A percentile compares a stretch with the other conserved stretches of the same genome.
phyloP scores from a whole-genome alignment of 768 basidiomycete species.

The Sarcodon aspratus region DNA sequence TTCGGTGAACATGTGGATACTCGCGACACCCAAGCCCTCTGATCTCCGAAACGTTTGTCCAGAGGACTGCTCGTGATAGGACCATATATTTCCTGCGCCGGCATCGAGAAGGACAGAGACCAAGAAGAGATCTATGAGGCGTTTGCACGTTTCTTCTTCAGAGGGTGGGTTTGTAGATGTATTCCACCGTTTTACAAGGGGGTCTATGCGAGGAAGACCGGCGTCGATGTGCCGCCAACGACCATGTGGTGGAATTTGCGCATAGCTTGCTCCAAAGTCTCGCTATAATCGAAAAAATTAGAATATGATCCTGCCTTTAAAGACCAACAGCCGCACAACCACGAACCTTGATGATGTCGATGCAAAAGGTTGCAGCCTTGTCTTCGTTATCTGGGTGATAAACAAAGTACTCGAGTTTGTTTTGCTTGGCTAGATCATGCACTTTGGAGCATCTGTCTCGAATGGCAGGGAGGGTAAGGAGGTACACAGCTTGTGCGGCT shows the following conservation, averaged over 20 bases:
- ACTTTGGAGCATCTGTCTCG: conserved; percentile 76
- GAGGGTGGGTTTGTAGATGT: conserved; percentile 28
- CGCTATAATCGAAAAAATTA: conserved; percentile 35
- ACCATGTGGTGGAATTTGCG: conserved; percentile 70
- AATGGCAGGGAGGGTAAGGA: conserved; percentile 83
- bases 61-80: conserved; percentile 50
- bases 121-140: conserved; percentile 77
- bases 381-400: conserved; percentile 71
- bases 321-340: background rate
- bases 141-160: conserved; percentile 48
- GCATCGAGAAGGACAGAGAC: conserved; percentile 93
- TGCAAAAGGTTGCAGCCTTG: conserved; percentile 63
- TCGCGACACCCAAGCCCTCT: conserved; percentile 84
- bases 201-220: conserved; percentile 49
- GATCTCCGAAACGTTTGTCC: conserved; percentile 49
- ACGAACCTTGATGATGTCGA: conserved; percentile 66
- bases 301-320: background rate
- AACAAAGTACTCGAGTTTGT: conserved; percentile 75
- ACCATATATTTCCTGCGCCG: conserved; percentile 81
- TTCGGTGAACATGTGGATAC: conserved; percentile 75
- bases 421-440: conserved; percentile 62
- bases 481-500: conserved; percentile 45
- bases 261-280: conserved; percentile 67
- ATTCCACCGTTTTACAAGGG: conserved; percentile 49
- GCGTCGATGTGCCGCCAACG: conserved; percentile 86